A percentile compares a stretch with the other conserved stretches of the same genome.
Conservation (phyloP, 352 stramenopile genomes). For the Phytophthora ohioensis region DNA sequence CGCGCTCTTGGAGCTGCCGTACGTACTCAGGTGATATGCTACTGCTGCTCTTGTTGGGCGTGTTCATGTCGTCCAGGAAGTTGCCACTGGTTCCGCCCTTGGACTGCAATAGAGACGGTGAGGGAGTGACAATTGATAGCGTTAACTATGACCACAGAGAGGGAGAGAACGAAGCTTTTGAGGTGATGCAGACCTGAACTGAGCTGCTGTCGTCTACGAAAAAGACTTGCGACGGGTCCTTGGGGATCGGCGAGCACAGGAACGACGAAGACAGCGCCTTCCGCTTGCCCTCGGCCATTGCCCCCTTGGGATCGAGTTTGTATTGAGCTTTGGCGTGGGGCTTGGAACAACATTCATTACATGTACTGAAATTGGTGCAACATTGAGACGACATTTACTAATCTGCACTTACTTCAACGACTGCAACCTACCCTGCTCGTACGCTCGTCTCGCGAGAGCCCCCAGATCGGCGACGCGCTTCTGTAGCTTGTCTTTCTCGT, state of each 20-base stretch:
- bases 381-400: conserved; percentile 7
- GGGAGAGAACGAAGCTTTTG: background rate
- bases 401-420: background rate
- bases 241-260: conserved; percentile 75
- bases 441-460: background rate
- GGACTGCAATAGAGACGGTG: conserved; percentile 11
- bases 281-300: conserved; percentile 42
- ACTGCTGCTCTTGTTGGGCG: conserved; percentile 25
- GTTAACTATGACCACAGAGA: background rate
- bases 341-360: conserved; percentile 12
- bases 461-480: background rate
- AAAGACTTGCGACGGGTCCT: conserved; percentile 67
- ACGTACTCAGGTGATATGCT: conserved; percentile 29
- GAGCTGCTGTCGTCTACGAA: conserved; percentile 55
- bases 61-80: conserved; percentile 55
- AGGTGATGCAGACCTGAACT: conserved; percentile 9
- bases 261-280: conserved; percentile 55
- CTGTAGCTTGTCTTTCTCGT: background rate
- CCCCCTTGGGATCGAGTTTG: conserved; percentile 11
- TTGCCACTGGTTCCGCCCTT: conserved; percentile 31
- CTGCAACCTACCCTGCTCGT: background rate
- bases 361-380: conserved; percentile 4
- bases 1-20: conserved; percentile 44
- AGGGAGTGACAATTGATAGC: background rate
- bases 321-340: conserved; percentile 9